Evolutionary conservation across 371 early-diverging fungal genomes (phyloP), one percentile per base, ranked within the genome.

Genomic region (Umbelopsis sp.): DNA sequence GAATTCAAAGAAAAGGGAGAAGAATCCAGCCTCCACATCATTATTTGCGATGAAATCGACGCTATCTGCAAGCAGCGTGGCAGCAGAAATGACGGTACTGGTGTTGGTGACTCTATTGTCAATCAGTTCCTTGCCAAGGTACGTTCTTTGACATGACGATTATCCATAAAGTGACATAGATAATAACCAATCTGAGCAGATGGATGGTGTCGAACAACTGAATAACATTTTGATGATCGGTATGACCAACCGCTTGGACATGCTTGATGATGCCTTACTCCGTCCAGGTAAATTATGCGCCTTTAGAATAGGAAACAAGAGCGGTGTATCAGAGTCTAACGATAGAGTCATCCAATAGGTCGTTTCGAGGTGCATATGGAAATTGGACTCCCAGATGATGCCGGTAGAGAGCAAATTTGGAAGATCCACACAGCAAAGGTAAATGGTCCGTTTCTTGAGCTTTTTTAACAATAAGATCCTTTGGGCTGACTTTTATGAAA

Each of bases 41-140:
- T 99, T 73, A 99, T 99, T 65, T 99, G 99, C 82, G 99, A 99
- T 80, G 99, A 99, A 85, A 89, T 99, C 79, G 99, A 99, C 84
- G 99, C 99, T 20, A 99, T 99, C 66, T 99, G 99, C 86, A 98
- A 97, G 75, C 98, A 97, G 74, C 95, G 99, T 87, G 99, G 99
- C 48, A 88, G 91, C 51, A 94, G 90, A 67, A 93, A 93, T 74
- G 95, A 95, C 72, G 93, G 93, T 53, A 97, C 99, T 0, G 99
- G 99, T 50, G 97, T 98, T 20, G 99, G 99, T 22, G 99, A 99
- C 79, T 97, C 99, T 4, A 94, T 99, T 4, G 99, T 99, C 38
- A 99, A 99, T 80, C 99, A 99, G 85, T 83, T 99, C 63, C 83
- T 99, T 62, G 93, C 98, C 45, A 99, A 99, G 84, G 90, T 92